Conservation (phyloP, 192 early-diverging fungal genomes). For the Podila verticillata region DNA sequence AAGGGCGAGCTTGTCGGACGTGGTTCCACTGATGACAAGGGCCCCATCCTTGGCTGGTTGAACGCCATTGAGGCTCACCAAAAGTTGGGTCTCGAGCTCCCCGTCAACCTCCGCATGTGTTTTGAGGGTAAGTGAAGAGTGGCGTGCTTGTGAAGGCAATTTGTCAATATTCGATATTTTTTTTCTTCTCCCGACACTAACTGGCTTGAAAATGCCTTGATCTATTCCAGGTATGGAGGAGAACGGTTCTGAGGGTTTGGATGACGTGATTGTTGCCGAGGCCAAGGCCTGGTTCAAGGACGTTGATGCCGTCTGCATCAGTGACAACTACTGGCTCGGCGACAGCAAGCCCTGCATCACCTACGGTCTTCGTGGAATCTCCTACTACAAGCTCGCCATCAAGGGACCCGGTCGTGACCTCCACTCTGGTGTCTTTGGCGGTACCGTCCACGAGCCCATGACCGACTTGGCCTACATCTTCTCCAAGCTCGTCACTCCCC, state of each 20-base stretch:
- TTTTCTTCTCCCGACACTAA: background rate
- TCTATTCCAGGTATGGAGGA: conserved; percentile 61
- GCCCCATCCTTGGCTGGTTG: conserved; percentile 96
- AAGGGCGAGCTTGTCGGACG: conserved; percentile 89
- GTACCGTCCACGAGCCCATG: conserved; percentile 98
- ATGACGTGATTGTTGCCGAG: conserved; percentile 86
- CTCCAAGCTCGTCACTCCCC: conserved; percentile 81
- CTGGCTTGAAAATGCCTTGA: background rate
- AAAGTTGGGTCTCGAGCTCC: conserved; percentile 87
- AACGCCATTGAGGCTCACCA: conserved; percentile 96
- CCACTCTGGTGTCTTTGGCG: conserved; percentile 97
- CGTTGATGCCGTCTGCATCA: conserved; percentile 96
- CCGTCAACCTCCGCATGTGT: conserved; percentile 96
- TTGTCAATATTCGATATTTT: conserved; percentile 6
- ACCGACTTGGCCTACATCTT: conserved; percentile 90
- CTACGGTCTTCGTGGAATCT: conserved; percentile 91
- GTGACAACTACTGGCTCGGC: conserved; percentile 99
- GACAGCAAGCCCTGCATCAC: conserved; percentile 97
- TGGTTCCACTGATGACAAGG: conserved; percentile 97
- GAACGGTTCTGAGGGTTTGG: conserved; percentile 94
- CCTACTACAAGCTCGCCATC: conserved; percentile 72
- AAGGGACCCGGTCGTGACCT: conserved; percentile 90
- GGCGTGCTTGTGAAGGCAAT: conserved; percentile 37
- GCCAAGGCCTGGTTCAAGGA: conserved; percentile 90
- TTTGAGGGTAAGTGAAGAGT: conserved; percentile 91